Conservation (phyloP, 2,329 filamentous ascomycete species). For the Penicillium sp. region DNA sequence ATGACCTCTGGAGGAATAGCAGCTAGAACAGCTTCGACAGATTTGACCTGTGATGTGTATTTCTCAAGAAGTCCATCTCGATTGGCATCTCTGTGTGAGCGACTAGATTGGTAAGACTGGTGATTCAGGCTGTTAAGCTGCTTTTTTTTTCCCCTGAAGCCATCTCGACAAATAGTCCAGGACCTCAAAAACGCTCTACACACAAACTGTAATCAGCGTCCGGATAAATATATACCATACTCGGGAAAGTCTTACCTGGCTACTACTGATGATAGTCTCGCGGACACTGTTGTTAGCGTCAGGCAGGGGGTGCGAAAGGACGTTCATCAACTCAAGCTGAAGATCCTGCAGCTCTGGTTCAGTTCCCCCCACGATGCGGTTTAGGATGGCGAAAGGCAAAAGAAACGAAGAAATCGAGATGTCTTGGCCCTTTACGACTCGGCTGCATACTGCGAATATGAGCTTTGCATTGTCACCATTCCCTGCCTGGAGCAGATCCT, state of each 20-base stretch:
- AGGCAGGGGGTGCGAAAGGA: constrained; percentile 65
- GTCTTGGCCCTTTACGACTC: constrained; percentile 82
- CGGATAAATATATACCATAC: not conserved
- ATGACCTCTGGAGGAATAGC: constrained; percentile 69
- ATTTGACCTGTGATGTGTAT: constrained; percentile 49
- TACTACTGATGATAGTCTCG: constrained; percentile 79
- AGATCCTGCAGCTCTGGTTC: constrained; percentile 64
- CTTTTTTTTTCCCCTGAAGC: constrained; percentile 74
- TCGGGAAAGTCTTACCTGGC: constrained; percentile 62
- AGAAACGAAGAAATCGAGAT: constrained; percentile 83
- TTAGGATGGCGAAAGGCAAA: constrained; percentile 80
- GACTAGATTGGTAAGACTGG: constrained; percentile 28
- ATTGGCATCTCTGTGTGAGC: constrained; percentile 27
- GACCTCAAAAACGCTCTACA: constrained; percentile 78
- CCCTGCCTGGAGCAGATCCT: constrained; percentile 76
- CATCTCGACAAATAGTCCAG: constrained; percentile 90
- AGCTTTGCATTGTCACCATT: constrained; percentile 71
- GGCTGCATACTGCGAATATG: constrained; percentile 76
- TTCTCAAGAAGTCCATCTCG: constrained; percentile 31
- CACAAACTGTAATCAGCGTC: constrained; percentile 3
- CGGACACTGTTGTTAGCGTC: constrained; percentile 57
- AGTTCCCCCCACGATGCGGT: constrained; percentile 73
- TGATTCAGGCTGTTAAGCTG: constrained; percentile 36
- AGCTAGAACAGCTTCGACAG: constrained; percentile 71
- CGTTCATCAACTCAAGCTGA: constrained; percentile 67